A percentile compares a stretch with the other conserved stretches of the same genome.
These are phyloP conservation scores for Hypoxylon fragiforme DNA, from an alignment of 495 filamentous ascomycete species.

Conservation along the genomic window DNA sequence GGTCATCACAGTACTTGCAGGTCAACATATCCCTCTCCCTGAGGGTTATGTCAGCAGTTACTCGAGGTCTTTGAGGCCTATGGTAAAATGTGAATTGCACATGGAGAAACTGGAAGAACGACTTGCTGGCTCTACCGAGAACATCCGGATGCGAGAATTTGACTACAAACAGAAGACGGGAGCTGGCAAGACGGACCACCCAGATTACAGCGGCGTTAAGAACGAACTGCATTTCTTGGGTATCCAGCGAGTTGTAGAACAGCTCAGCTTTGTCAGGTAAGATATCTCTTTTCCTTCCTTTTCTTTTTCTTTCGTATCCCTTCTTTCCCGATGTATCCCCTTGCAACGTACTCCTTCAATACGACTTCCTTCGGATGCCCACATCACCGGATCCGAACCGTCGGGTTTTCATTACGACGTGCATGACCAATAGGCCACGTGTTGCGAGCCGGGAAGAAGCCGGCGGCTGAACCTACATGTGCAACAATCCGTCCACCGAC, in stretches of 20 bases:
- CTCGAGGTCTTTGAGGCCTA: conserved; percentile 38
- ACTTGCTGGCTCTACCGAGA: conserved; percentile 13
- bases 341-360: conserved; percentile 3
- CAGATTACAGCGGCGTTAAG: conserved; percentile 42
- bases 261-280: conserved; percentile 55
- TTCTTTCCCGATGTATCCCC: neutral
- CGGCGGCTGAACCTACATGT: conserved; percentile 30
- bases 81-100: conserved; percentile 78
- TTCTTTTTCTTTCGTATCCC: conserved; percentile 5
- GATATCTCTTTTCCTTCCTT: too few relatives aligned
- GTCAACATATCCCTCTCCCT: conserved; percentile 47
- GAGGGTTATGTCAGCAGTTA: conserved; percentile 36
- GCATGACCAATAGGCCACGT: conserved; percentile 15
- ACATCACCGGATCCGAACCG: conserved; percentile 20
- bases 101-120: conserved; percentile 60
- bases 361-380: conserved; percentile 12
- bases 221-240: conserved; percentile 43
- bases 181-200: conserved; percentile 43
- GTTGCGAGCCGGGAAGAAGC: conserved; percentile 12
- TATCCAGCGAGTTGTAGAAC: conserved; percentile 45
- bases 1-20: conserved; percentile 49
- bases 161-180: conserved; percentile 42
- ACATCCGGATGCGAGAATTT: conserved; percentile 18
- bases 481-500: conserved; percentile 31
- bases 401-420: conserved; percentile 14